These are phyloP conservation scores for Suillus hirtellus DNA, from an alignment of 768 basidiomycete genomes.

Conservation along the genomic window DNA sequence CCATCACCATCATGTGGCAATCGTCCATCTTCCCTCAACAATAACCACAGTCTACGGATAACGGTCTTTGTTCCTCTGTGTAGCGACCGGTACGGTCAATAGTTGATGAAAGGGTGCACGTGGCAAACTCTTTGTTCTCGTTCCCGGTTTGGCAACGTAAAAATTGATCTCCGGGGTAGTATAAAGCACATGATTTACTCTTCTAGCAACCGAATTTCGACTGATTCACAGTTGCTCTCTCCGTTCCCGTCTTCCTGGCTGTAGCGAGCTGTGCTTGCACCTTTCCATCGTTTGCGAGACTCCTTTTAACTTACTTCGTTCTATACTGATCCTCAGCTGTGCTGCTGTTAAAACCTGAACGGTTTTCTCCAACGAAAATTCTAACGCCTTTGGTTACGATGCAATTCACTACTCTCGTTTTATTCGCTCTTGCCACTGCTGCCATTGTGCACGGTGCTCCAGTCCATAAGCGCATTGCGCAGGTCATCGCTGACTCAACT, in stretches of 20 bases:
- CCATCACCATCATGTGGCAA: background rate
- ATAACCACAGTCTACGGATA: background rate
- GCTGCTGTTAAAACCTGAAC: conserved; percentile 9
- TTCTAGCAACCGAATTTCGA: background rate
- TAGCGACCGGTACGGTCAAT: background rate
- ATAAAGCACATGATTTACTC: background rate
- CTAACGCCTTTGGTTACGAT: conserved; percentile 3
- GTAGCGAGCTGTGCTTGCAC: conserved; percentile 12
- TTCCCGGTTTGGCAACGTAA: conserved; percentile 1
- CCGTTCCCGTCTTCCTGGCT: conserved; percentile 3
- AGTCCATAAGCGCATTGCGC: conserved; percentile 47
- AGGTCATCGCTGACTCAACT: conserved; percentile 42
- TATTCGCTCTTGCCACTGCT: conserved; percentile 34
- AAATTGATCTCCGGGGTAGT: background rate
- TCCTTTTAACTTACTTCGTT: background rate
- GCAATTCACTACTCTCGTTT: conserved; percentile 17
- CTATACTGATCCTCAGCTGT: conserved; percentile 9
- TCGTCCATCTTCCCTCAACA: background rate
- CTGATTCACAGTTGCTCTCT: conserved; percentile 1
- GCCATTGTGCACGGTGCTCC: conserved; percentile 38
- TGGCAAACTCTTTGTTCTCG: conserved; percentile 11
- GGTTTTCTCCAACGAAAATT: background rate
- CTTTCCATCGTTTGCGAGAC: conserved; percentile 7
- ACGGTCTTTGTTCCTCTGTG: conserved; percentile 1
- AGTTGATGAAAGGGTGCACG: background rate